Percentiles rank a stretch among this genome's conserved stretches.
These are phyloP conservation scores for Fomes fomentarius DNA, from an alignment of 1,284 basidiomycete species.

Conservation along the genomic window DNA sequence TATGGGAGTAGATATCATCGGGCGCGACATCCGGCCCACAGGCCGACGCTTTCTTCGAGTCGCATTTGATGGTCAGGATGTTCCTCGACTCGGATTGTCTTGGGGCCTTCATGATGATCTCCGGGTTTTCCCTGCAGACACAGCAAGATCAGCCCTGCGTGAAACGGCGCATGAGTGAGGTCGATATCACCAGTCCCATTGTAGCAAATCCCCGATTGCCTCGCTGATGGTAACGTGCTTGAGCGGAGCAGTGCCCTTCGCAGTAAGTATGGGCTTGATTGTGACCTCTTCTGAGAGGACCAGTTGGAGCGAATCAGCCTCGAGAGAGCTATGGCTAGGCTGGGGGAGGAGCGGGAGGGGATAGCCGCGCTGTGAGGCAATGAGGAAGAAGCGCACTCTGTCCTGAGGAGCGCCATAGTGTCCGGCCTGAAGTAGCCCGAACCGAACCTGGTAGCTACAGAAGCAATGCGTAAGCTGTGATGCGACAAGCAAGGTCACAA, in stretches of 20 bases:
- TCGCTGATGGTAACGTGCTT: conserved; percentile 61
- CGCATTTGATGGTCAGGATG: conserved; percentile 40
- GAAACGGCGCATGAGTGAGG: no score
- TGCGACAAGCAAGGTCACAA: background rate
- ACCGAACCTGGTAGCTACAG: conserved; percentile 68
- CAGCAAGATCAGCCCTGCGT: no score
- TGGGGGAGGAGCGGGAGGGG: conserved; percentile 67
- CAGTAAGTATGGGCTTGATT: conserved; percentile 49
- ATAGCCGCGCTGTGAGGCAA: conserved; percentile 56
- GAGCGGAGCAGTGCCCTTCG: conserved; percentile 53
- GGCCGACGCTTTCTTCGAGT: conserved; percentile 31
- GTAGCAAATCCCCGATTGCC: conserved; percentile 69
- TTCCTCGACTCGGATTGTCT: background rate
- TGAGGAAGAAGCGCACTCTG: conserved; percentile 69
- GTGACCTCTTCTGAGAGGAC: conserved; percentile 44
- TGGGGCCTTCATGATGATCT: background rate
- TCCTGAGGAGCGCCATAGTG: conserved; percentile 76
- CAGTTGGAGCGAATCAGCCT: conserved; percentile 47
- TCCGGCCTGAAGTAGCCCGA: conserved; percentile 65
- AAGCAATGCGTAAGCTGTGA: background rate
- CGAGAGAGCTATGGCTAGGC: conserved; percentile 67
- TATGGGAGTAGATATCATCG: conserved; percentile 33
- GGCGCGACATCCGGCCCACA: conserved; percentile 31
- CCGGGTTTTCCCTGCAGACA: background rate
- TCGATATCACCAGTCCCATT: conserved; percentile 68